A percentile compares a stretch with the other conserved stretches of the same genome.
phyloP scores from a whole-genome alignment of 441 rosid species.

The Croton setiger region DNA sequence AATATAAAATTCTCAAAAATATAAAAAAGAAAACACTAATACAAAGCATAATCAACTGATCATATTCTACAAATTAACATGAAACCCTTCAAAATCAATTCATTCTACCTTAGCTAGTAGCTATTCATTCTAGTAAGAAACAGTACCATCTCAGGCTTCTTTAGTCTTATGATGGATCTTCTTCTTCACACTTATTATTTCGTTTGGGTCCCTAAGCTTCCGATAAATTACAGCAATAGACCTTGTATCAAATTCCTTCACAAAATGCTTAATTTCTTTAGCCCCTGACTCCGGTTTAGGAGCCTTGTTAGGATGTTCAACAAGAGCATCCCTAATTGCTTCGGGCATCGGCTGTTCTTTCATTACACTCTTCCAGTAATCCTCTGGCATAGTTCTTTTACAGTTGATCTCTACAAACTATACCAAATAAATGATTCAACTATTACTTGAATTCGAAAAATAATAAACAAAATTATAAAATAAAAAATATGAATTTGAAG shows the following conservation, averaged over 20 bases:
- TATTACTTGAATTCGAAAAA: background rate
- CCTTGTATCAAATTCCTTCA: constrained; percentile 27
- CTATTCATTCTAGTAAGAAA: background rate
- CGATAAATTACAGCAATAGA: constrained; percentile 31
- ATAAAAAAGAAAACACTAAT: too few relatives aligned
- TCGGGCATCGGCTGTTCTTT: constrained; percentile 30
- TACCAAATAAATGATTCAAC: too few relatives aligned
- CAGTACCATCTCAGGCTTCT: background rate
- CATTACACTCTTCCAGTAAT: constrained; percentile 34
- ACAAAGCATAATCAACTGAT: too few relatives aligned
- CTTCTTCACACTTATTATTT: background rate
- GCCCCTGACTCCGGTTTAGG: background rate
- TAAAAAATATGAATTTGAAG: background rate
- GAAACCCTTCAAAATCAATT: background rate
- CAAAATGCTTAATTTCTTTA: constrained; percentile 15
- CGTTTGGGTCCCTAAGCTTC: background rate
- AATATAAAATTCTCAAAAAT: too few relatives aligned
- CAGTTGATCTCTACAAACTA: constrained; percentile 22
- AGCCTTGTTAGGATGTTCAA: constrained; percentile 6
- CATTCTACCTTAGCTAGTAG: too few relatives aligned
- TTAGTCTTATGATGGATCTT: background rate
- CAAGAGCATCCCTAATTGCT: constrained; percentile 19
- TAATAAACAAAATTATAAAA: background rate
- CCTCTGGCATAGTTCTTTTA: constrained; percentile 32
- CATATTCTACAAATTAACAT: background rate